These are phyloP conservation scores for Suillus luteus DNA, from an alignment of 768 basidiomycete genomes.

Conservation along the genomic window DNA sequence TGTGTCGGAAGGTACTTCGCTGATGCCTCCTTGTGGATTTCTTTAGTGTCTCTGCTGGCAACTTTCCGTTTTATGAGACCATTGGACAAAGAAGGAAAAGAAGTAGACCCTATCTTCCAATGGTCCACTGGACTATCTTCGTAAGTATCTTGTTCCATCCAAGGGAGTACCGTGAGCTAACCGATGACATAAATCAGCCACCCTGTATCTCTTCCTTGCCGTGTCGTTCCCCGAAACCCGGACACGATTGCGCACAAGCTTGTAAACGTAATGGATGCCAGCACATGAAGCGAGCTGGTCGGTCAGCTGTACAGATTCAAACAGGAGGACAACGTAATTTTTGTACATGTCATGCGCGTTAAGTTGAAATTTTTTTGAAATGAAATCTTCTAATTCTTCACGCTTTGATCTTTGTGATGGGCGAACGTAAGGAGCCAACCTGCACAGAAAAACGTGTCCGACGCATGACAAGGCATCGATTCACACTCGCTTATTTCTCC, in stretches of 20 bases:
- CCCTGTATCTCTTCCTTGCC: constrained; percentile 31
- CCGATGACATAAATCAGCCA: constrained; percentile 21
- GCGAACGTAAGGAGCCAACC: no score
- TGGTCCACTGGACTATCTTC: constrained; percentile 33
- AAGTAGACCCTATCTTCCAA: constrained; percentile 26
- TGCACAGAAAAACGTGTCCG: neutral
- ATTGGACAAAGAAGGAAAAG: constrained; percentile 28
- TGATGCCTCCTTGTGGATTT: constrained; percentile 35
- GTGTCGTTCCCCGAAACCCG: constrained; percentile 25
- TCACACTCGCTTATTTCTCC: neutral
- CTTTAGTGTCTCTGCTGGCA: constrained; percentile 31
- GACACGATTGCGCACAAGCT: constrained; percentile 20
- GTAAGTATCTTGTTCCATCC: constrained; percentile 20
- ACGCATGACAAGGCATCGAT: neutral
- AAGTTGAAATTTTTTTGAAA: neutral
- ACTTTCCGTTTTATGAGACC: constrained; percentile 33
- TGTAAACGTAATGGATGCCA: constrained; percentile 16
- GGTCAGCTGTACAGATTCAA: neutral
- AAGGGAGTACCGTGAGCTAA: constrained; percentile 11
- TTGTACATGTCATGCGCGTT: neutral
- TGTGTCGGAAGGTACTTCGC: constrained; percentile 35
- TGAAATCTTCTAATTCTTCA: neutral
- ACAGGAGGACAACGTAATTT: neutral
- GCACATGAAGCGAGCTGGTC: constrained; percentile 15
- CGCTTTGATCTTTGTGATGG: no score